Evolutionary conservation across 768 basidiomycete genomes (phyloP), one percentile per base, ranked within the genome.

Genomic region (Albatrellus ellisii): DNA sequence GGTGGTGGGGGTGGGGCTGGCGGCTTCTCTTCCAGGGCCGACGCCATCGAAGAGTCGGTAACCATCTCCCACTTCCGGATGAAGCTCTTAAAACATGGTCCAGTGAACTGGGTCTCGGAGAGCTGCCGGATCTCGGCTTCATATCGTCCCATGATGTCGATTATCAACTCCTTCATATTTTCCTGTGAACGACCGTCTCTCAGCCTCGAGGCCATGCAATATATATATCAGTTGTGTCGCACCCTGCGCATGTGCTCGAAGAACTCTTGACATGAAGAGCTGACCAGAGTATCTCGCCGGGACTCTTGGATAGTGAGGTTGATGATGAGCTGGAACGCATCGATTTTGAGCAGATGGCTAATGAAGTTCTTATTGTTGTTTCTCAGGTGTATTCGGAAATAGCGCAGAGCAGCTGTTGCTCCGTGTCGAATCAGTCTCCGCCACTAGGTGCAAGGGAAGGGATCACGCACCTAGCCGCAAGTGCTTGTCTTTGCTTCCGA

Each of bases 251-350:
- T 84, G 51, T 75, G 72, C 52, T 99, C 95, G 53, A 98, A 91
- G 48, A 86, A 84, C 58, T 98, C 95, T 59, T 95, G 82, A 66
- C 90, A 97, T 28, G 91, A 88, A 53, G 90, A 91, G 52, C 82
- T 86, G 42, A 99, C 66, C 46, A 99, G 70, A 62, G 92, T 99
- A 59, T 99, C 95, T 44, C 87, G 70, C 41, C 70, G 66, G 26
- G 84, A 82, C 60, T 95, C 92, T 46, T 75, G 73, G 22, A 81
- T 55, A n/a, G 88, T 81, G 46, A 95, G 64, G 46, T 88, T 80
- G 43, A 97, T 64, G 42, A 97, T 76, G 2, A 90, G 84, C 49
- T 75, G 72, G 49, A 97, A 63, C 21, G 91, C 65, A 54, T 92
- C 88, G 48, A 84, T 69, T 63, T 94, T 92, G 57, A 80, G 74